Evolutionary conservation across 441 rosid genomes (phyloP), one percentile per base, ranked within the genome.

Genomic region (Arabidopsis hybrid): DNA sequence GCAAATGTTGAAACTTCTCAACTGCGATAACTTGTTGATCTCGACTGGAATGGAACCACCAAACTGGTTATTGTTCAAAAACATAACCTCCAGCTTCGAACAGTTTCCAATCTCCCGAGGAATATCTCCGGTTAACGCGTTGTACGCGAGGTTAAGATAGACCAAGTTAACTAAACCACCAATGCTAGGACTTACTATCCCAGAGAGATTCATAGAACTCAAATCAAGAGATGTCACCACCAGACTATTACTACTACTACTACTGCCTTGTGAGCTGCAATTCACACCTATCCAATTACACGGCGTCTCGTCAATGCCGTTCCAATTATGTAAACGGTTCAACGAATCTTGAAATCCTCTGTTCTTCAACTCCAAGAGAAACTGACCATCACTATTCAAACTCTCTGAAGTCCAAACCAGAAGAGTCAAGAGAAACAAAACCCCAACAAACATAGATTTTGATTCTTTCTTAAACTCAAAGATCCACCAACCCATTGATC

Each of bases 251-350:
- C 26, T 12, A 42, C 46, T 17, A 26, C 12, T 64, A 64, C 21
- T 80, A 68, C 75, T 66, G 60, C 78, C 87, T 6, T 84, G 73
- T 78, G 86, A 83, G 85, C 93, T 86, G 88, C 99, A 95, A 64
- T 83, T 84, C 73, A 95, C 95, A 65, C 99, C 97, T 40, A 67
- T 74, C 99, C 99, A 95, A 14, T 71, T 43, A 60, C 99, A 95
- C 0, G 99, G 97, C 13, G 89, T 87, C 82, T 83, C 86, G 32
- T 92, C 99, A 36, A 58, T 73, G 38, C 83, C 46, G 21, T 85
- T 88, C 99, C 99, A 95, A 51, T 82, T 86, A 67, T 73, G 76
- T 39, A 95, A 86, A 82, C 67, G 64, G 72, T 81, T 76, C 32
- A 83, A 74, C 12, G 86, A 75, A 76, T 89, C 98, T 12, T 60